Conservation (phyloP, 2,329 filamentous ascomycete genomes). For the Neopestalotiopsis clavispora region DNA sequence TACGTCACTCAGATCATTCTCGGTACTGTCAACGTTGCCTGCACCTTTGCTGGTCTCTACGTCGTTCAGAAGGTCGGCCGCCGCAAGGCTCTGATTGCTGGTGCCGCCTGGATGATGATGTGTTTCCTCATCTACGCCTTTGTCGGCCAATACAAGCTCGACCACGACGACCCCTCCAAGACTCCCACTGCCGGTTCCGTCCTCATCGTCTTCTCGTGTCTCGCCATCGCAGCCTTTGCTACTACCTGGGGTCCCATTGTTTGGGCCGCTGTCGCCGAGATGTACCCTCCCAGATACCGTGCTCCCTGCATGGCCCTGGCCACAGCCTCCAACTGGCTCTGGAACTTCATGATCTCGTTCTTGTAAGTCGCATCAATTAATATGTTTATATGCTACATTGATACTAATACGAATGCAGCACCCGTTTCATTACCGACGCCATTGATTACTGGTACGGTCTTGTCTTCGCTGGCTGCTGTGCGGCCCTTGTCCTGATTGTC, state of each 20-base stretch:
- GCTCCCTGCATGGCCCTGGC: conserved; percentile 60
- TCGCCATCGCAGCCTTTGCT: conserved; percentile 72
- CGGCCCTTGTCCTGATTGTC: conserved; percentile 66
- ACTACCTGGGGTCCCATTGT: conserved; percentile 73
- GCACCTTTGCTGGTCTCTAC: conserved; percentile 69
- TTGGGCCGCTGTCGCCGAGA: conserved; percentile 68
- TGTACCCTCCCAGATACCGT: conserved; percentile 65
- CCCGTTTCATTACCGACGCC: conserved; percentile 72
- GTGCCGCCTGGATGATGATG: conserved; percentile 64
- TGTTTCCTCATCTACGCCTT: conserved; percentile 57
- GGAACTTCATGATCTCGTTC: conserved; percentile 65
- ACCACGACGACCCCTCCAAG: conserved; percentile 45
- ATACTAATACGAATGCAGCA: conserved; percentile 38
- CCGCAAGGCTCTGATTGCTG: conserved; percentile 65
- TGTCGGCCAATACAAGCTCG: conserved; percentile 51
- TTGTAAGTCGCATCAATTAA: conserved; percentile 39
- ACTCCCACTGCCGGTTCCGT: conserved; percentile 57
- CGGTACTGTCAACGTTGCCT: conserved; percentile 69
- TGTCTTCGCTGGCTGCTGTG: conserved; percentile 72
- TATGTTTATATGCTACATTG: background rate
- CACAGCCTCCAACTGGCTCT: conserved; percentile 65
- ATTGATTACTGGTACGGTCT: conserved; percentile 75
- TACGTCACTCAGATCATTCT: conserved; percentile 73
- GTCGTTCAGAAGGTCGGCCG: conserved; percentile 70
- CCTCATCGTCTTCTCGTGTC: conserved; percentile 71